Conservation (phyloP, 179 eudicot genomes). For the Dionaea muscipula region DNA sequence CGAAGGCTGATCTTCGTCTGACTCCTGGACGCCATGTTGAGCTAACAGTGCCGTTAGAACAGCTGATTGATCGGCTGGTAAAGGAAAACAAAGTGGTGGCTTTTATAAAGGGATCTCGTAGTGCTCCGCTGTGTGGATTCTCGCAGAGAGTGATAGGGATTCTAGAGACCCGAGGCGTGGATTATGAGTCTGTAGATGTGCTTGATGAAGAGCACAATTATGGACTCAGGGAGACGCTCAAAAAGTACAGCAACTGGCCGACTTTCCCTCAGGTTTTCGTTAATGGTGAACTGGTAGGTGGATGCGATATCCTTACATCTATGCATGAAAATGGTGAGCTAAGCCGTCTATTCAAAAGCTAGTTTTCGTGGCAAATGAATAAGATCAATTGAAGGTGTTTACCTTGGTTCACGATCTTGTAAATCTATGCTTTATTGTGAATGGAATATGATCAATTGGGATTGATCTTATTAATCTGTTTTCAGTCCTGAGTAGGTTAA, state of each 20-base stretch:
- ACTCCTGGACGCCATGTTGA: conserved; percentile 73
- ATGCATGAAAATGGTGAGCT: conserved; percentile 90
- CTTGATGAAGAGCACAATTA: conserved; percentile 70
- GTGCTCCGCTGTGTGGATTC: conserved; percentile 80
- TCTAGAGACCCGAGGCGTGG: conserved; percentile 68
- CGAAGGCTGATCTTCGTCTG: conserved; percentile 66
- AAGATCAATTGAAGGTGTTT: too few species aligned
- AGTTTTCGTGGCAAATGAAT: conserved; percentile 2
- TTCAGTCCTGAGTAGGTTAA: too few species aligned
- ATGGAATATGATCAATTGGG: too few species aligned
- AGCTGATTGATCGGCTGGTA: conserved; percentile 67
- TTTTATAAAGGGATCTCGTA: conserved; percentile 85
- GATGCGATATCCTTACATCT: conserved; percentile 82
- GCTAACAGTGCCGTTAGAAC: conserved; percentile 70
- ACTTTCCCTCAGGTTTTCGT: conserved; percentile 93
- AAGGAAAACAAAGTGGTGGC: conserved; percentile 95
- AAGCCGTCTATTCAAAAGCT: conserved; percentile 37
- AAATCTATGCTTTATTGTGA: too few species aligned
- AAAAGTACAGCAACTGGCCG: conserved; percentile 89
- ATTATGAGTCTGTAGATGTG: conserved; percentile 83
- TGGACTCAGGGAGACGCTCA: conserved; percentile 70
- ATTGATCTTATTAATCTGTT: too few species aligned
- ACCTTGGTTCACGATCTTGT: too few species aligned
- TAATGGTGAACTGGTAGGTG: conserved; percentile 83
- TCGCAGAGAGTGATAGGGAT: conserved; percentile 82